Conservation (phyloP, 202 grass and related monocot genomes). For the Saccharum hybrid region DNA sequence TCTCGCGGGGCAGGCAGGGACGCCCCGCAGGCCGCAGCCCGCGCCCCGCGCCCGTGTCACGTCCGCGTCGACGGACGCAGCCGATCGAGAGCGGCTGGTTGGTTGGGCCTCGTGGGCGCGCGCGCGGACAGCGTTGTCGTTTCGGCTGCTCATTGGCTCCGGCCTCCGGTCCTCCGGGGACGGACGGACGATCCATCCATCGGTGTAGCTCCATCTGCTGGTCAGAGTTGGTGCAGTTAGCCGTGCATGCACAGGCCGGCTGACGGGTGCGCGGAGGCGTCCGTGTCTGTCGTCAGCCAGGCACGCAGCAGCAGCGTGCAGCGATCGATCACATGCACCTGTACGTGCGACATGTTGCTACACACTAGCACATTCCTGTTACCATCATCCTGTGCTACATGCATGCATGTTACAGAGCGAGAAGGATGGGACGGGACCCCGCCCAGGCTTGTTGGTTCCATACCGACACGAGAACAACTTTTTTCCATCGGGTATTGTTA, state of each 20-base stretch:
- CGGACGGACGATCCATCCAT: background rate
- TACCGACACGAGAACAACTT: conserved; percentile 33
- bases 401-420: background rate
- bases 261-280: conserved; percentile 10
- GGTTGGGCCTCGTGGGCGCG: background rate
- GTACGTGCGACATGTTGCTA: background rate
- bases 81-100: background rate
- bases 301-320: too few species aligned
- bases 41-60: conserved; percentile 21
- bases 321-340: too few species aligned
- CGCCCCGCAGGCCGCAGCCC: too few species aligned
- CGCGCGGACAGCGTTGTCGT: background rate
- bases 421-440: background rate
- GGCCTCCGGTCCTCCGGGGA: background rate
- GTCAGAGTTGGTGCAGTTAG: background rate
- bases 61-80: conserved; percentile 28
- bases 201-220: background rate
- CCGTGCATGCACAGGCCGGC: too few species aligned
- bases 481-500: background rate
- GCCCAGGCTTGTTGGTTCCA: conserved; percentile 28
- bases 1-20: conserved; percentile 41
- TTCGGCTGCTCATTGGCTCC: conserved; percentile 27
- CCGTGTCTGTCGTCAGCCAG: background rate
- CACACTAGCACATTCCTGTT: background rate
- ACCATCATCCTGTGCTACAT: background rate